phyloP scores from a whole-genome alignment of 768 basidiomycete species.

The Tulasnella sp. region DNA sequence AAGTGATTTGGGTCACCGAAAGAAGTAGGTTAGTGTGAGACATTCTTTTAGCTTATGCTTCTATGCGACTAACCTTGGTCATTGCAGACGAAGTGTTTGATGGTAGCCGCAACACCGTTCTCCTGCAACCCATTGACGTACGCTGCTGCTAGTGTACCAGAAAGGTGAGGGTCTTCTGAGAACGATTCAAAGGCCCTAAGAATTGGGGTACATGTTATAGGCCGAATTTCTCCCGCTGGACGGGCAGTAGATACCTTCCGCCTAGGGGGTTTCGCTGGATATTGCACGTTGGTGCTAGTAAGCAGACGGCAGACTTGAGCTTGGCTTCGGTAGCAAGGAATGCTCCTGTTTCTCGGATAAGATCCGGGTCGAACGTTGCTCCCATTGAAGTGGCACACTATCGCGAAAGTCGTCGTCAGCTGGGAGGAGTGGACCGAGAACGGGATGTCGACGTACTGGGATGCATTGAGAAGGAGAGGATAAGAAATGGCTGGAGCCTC shows the following conservation, averaged over 20 bases:
- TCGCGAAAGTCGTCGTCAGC: neutral
- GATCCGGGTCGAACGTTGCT: slow-evolving; percentile 65
- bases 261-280: slow-evolving; percentile 55
- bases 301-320: slow-evolving; percentile 59
- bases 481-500: neutral
- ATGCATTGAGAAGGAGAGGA: slow-evolving; percentile 66
- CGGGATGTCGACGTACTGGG: slow-evolving; percentile 46
- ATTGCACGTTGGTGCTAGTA: slow-evolving; percentile 79
- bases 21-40: neutral
- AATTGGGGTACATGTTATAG: neutral
- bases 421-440: neutral
- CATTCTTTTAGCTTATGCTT: slow-evolving; percentile 62
- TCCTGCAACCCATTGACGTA: slow-evolving; percentile 75
- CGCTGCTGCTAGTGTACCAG: slow-evolving; percentile 63
- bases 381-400: slow-evolving; percentile 68
- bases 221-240: neutral
- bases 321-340: slow-evolving; percentile 70
- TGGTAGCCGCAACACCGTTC: slow-evolving; percentile 67
- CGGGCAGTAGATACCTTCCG: slow-evolving; percentile 39
- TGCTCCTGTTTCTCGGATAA: slow-evolving; percentile 58
- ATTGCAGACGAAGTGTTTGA: slow-evolving; percentile 81
- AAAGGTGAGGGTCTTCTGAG: slow-evolving; percentile 72
- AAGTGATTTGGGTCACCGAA: slow-evolving; percentile 9
- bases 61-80: slow-evolving; percentile 55
- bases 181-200: slow-evolving; percentile 68